phyloP scores from a whole-genome alignment of 2,329 filamentous ascomycete species.

The Clonostachys solani region DNA sequence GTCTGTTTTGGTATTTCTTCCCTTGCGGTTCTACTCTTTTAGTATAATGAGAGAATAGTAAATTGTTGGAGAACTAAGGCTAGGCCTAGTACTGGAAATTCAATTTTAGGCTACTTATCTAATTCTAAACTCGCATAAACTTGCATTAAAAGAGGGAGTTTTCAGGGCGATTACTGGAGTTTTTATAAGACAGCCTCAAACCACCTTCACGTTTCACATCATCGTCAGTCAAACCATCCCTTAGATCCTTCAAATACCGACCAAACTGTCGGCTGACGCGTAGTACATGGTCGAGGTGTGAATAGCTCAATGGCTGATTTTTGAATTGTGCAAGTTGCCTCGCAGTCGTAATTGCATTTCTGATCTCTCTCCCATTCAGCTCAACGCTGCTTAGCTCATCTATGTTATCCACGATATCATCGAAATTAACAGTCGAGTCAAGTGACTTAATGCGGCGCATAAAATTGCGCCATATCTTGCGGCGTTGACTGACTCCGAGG shows the following conservation, averaged over 20 bases:
- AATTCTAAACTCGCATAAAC: no score
- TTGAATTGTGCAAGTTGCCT: conserved; percentile 12
- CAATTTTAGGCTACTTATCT: no score
- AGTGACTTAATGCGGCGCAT: conserved; percentile 6
- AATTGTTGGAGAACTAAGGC: no score
- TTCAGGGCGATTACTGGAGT: no score
- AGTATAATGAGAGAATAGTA: no score
- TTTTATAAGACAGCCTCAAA: no score
- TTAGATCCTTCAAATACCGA: not conserved
- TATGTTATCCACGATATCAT: conserved; percentile 10
- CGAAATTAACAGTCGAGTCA: conserved; percentile 4
- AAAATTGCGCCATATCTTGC: conserved; percentile 22
- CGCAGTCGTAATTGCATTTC: conserved; percentile 24
- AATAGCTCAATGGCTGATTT: not conserved
- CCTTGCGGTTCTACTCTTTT: no score
- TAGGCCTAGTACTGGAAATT: no score
- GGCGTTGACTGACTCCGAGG: conserved; percentile 10
- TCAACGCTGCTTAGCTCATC: conserved; percentile 22
- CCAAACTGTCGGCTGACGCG: not conserved
- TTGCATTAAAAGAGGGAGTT: no score
- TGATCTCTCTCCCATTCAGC: conserved; percentile 36
- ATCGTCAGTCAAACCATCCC: not conserved
- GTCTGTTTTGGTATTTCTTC: no score
- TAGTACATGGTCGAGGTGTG: not conserved
- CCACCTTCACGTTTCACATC: no score